phyloP scores from a whole-genome alignment of 208 protist species.

The Porcisia hertigi region DNA sequence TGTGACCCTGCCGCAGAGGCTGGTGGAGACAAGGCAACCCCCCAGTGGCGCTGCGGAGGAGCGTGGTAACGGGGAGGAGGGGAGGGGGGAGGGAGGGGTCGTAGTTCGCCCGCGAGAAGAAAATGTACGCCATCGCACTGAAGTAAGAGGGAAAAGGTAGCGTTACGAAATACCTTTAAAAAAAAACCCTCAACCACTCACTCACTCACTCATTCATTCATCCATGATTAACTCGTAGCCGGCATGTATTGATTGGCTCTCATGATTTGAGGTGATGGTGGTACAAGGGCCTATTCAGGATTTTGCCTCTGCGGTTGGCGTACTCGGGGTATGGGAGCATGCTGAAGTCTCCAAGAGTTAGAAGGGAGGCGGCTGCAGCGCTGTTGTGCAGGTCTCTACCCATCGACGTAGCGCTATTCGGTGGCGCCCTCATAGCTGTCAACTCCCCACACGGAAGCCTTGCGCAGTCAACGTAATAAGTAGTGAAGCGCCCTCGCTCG shows the following conservation, averaged over 20 bases:
- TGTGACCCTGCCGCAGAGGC: not conserved
- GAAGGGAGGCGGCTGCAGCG: not conserved
- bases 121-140: not conserved
- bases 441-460: slow-evolving; percentile 22
- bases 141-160: not conserved
- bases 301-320: slow-evolving; percentile 32
- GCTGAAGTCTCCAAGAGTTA: slow-evolving; percentile 41
- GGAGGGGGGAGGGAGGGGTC: not conserved
- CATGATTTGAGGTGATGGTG: slow-evolving; percentile 41
- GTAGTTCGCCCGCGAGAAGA: not conserved
- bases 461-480: slow-evolving; percentile 51
- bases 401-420: not conserved
- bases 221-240: not conserved
- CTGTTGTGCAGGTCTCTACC: not conserved
- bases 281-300: slow-evolving; percentile 60
- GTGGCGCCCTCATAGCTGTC: not conserved
- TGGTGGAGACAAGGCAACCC: not conserved
- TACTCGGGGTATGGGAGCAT: slow-evolving; percentile 69
- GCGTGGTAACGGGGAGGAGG: not conserved
- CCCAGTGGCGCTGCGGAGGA: not conserved
- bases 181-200: not conserved
- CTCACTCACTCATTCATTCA: not conserved
- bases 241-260: not conserved
- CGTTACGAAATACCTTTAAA: not conserved
- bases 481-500: slow-evolving; percentile 17